Evolutionary conservation across 805 yeast genomes (phyloP).

Genomic region (Candida fluviatilis): DNA sequence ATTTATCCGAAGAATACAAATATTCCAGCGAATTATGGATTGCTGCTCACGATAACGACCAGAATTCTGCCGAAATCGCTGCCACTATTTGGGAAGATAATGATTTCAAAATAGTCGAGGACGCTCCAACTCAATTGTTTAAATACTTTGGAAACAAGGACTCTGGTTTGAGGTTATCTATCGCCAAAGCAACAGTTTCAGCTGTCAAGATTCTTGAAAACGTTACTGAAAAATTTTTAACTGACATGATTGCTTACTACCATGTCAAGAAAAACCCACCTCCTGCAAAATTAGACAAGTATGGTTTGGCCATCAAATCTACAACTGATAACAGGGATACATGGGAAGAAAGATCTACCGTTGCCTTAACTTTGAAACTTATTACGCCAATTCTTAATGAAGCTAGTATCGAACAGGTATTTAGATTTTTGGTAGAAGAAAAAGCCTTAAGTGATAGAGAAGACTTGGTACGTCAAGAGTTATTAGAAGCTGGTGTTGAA

Average conservation of each 20-base stretch:
- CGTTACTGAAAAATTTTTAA: conserved; percentile 32
- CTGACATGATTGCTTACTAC: conserved; percentile 52
- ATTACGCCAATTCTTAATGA: conserved; percentile 46
- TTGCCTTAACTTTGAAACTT: conserved; percentile 62
- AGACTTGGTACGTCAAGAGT: conserved; percentile 67
- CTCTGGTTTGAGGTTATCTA: conserved; percentile 66
- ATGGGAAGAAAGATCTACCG: conserved; percentile 84
- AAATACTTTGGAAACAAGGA: conserved; percentile 50
- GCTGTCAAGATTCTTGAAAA: conserved; percentile 36
- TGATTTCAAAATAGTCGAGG: conserved; percentile 42
- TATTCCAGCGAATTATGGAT: conserved; percentile 74
- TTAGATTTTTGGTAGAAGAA: conserved; percentile 57
- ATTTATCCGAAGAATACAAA: conserved; percentile 40
- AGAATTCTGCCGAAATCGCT: conserved; percentile 60
- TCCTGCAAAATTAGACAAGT: conserved; percentile 71
- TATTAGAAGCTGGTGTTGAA: conserved; percentile 85
- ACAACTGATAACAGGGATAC: conserved; percentile 61
- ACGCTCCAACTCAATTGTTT: conserved; percentile 46
- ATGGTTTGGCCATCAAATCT: conserved; percentile 68
- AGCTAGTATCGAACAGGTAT: conserved; percentile 46
- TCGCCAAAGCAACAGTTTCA: conserved; percentile 67
- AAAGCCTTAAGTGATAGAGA: conserved; percentile 75
- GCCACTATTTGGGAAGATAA: conserved; percentile 84
- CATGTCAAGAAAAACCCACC: conserved; percentile 64
- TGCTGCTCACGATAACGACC: conserved; percentile 69